Percentiles rank a stretch among this genome's conserved stretches.
These are phyloP conservation scores for Solanum verrucosum DNA, from an alignment of 257 asterid genomes.

Conservation along the genomic window DNA sequence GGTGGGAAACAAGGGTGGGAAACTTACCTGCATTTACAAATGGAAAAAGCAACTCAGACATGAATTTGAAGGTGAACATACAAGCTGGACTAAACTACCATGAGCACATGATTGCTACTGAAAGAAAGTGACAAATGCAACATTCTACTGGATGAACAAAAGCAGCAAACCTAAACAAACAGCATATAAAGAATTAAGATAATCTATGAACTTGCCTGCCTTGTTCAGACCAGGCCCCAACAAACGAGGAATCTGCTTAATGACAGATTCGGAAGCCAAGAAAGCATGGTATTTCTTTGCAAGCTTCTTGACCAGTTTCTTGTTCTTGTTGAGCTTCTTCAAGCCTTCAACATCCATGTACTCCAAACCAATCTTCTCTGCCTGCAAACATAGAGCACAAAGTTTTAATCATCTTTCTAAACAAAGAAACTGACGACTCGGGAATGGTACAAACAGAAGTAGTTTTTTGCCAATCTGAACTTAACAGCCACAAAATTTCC, in stretches of 20 bases:
- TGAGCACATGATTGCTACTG: neutral
- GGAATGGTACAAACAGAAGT: neutral
- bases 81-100: neutral
- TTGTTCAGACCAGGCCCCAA: slow-evolving; percentile 13
- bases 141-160: neutral
- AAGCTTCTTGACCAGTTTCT: slow-evolving; percentile 53
- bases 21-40: slow-evolving; percentile 5
- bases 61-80: neutral
- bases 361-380: slow-evolving; percentile 43
- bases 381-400: slow-evolving; percentile 15
- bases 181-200: neutral
- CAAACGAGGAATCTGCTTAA: slow-evolving; percentile 3
- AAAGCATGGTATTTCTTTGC: slow-evolving; percentile 29
- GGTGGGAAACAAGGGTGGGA: slow-evolving; percentile 9
- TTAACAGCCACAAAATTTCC: neutral
- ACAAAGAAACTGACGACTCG: neutral
- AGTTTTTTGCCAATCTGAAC: neutral
- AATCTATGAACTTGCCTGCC: neutral
- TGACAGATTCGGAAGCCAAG: slow-evolving; percentile 4
- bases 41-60: neutral
- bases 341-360: slow-evolving; percentile 60
- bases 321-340: slow-evolving; percentile 50
- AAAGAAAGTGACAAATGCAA: neutral
- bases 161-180: neutral
- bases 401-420: neutral